Evolutionary conservation across 768 basidiomycete species (phyloP).

Genomic region (Cystofilobasidium ferigula): DNA sequence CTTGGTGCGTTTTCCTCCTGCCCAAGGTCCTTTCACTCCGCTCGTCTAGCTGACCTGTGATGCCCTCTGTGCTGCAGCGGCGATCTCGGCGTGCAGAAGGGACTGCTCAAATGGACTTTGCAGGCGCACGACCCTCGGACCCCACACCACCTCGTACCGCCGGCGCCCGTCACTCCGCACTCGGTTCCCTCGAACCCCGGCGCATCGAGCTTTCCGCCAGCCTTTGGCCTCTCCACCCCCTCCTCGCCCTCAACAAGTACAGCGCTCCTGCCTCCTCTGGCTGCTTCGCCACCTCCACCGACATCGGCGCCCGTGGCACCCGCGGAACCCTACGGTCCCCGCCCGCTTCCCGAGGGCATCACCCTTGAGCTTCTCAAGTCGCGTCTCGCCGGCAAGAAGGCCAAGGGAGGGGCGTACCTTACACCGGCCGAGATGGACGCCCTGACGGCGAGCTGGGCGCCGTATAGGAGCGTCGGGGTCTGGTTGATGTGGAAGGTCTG

Average conservation of each 20-base stretch:
- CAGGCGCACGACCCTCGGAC: slow-evolving; percentile 33
- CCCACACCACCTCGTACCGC: not conserved
- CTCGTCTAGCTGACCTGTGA: not conserved
- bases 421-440: slow-evolving; percentile 72
- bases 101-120: slow-evolving; percentile 37
- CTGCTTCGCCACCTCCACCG: not conserved
- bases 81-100: slow-evolving; percentile 67
- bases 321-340: slow-evolving; percentile 34
- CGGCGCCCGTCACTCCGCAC: not conserved
- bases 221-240: not conserved
- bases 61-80: slow-evolving; percentile 32
- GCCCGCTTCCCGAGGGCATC: slow-evolving; percentile 52
- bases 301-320: not conserved
- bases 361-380: slow-evolving; percentile 50
- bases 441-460: slow-evolving; percentile 64
- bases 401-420: slow-evolving; percentile 61
- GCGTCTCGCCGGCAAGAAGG: slow-evolving; percentile 57
- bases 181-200: not conserved
- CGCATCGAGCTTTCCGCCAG: not conserved
- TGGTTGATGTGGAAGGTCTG: slow-evolving; percentile 18
- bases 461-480: slow-evolving; percentile 44
- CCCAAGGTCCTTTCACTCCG: not conserved
- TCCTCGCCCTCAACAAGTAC: not conserved
- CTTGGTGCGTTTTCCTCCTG: slow-evolving; percentile 36
- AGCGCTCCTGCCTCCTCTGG: not conserved